Evolutionary conservation across 371 early-diverging fungal genomes (phyloP).

Genomic region (Mucor plumbeus): DNA sequence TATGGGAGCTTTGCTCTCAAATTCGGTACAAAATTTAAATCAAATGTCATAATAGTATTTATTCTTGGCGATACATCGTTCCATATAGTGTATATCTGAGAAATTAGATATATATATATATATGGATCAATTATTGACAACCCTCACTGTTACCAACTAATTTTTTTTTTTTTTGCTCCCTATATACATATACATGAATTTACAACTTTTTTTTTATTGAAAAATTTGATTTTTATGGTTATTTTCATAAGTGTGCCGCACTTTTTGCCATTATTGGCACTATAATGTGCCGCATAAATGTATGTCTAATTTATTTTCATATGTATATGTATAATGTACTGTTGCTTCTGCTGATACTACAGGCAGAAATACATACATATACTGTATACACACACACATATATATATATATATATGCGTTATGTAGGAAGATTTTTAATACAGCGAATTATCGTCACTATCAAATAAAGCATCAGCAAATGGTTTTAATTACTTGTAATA

Average conservation of each 20-base stretch:
- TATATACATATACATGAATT: too few species aligned
- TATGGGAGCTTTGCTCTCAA: background rate
- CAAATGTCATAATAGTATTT: background rate
- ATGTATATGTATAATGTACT: background rate
- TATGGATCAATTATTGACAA: background rate
- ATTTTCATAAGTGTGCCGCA: background rate
- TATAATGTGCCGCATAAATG: background rate
- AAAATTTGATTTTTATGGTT: background rate
- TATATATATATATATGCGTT: background rate
- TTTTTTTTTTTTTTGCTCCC: too few species aligned
- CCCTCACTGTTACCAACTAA: background rate
- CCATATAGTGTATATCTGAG: background rate
- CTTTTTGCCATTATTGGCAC: slow-evolving; percentile 4
- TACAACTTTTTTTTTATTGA: background rate
- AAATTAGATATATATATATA: background rate
- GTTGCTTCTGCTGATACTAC: background rate
- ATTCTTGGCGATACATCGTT: background rate
- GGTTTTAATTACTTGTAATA: background rate
- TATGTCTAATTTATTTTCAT: background rate
- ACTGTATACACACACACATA: background rate
- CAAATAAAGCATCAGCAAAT: background rate
- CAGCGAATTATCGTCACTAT: background rate
- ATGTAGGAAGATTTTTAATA: background rate
- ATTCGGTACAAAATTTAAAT: background rate
- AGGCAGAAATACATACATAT: background rate